Percentiles rank a stretch among this genome's conserved stretches.
phyloP scores from a whole-genome alignment of 306 rosid genomes.

The Canavalia gladiata region DNA sequence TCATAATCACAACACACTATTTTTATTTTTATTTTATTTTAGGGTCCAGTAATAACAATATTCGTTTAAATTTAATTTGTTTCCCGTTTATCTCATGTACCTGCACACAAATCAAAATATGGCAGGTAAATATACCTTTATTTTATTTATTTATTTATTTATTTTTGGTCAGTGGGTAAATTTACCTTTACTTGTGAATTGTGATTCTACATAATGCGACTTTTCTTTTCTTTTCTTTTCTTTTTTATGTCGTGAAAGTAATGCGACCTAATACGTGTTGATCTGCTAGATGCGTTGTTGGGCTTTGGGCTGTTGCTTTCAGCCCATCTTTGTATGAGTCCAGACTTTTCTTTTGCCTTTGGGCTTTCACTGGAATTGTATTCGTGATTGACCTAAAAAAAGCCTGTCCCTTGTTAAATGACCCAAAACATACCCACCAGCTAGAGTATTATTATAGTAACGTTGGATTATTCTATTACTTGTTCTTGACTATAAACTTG shows the following conservation, averaged over 20 bases:
- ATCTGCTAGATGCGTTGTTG: neutral
- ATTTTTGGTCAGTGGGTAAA: too few species aligned
- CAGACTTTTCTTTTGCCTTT: neutral
- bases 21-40: neutral
- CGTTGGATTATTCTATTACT: too few species aligned
- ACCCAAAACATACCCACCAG: too few species aligned
- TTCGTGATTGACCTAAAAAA: neutral
- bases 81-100: neutral
- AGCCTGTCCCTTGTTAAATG: neutral
- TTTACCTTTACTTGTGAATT: too few species aligned
- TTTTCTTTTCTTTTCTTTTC: too few species aligned
- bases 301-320: neutral
- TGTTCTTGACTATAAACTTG: too few species aligned
- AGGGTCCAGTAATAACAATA: neutral
- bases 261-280: neutral
- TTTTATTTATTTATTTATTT: neutral
- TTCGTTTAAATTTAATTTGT: neutral
- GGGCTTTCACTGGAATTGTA: neutral
- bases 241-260: too few species aligned
- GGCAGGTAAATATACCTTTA: neutral
- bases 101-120: neutral
- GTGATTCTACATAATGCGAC: too few species aligned
- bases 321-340: neutral
- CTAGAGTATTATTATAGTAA: neutral
- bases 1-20: neutral